phyloP scores from a whole-genome alignment of 768 basidiomycete genomes.

The Podaxis sp. region DNA sequence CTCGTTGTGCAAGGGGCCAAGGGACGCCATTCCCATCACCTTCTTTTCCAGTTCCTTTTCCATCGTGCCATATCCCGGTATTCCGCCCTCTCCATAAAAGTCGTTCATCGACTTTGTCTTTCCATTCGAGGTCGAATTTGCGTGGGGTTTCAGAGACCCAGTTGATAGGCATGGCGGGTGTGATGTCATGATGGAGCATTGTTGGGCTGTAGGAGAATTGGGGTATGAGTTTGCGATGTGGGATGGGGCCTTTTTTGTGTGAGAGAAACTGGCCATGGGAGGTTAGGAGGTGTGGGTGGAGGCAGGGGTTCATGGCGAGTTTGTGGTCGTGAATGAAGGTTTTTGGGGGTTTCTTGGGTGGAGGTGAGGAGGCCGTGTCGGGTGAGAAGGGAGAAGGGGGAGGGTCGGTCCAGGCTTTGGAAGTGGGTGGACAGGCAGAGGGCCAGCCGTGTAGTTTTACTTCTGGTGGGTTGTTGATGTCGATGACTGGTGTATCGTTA shows the following conservation, averaged over 20 bases:
- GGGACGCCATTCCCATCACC: conserved; percentile 37
- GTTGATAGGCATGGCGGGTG: conserved; percentile 41
- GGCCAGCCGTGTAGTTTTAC: conserved; percentile 36
- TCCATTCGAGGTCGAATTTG: conserved; percentile 53
- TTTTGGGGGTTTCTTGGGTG: conserved; percentile 22
- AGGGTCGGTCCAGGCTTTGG: conserved; percentile 29
- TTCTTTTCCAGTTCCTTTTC: conserved; percentile 19
- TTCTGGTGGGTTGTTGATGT: conserved; percentile 31
- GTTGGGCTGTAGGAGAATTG: conserved; percentile 53
- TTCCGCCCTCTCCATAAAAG: conserved; percentile 74
- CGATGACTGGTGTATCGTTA: conserved; percentile 26
- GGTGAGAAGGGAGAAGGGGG: conserved; percentile 22
- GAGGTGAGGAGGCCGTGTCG: conserved; percentile 20
- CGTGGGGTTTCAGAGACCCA: conserved; percentile 39
- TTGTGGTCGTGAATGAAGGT: conserved; percentile 49
- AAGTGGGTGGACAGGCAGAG: conserved; percentile 34
- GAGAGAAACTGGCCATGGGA: conserved; percentile 54
- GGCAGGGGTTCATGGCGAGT: conserved; percentile 47
- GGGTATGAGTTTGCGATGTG: conserved; percentile 42
- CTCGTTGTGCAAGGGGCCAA: conserved; percentile 36
- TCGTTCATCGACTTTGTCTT: conserved; percentile 52
- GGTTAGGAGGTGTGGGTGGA: conserved; percentile 37
- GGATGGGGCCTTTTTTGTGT: conserved; percentile 42
- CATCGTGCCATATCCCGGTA: conserved; percentile 56
- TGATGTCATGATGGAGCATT: conserved; percentile 53